Evolutionary conservation across 2,329 filamentous ascomycete species (phyloP).

Genomic region (Aspergillus novofumigatus): DNA sequence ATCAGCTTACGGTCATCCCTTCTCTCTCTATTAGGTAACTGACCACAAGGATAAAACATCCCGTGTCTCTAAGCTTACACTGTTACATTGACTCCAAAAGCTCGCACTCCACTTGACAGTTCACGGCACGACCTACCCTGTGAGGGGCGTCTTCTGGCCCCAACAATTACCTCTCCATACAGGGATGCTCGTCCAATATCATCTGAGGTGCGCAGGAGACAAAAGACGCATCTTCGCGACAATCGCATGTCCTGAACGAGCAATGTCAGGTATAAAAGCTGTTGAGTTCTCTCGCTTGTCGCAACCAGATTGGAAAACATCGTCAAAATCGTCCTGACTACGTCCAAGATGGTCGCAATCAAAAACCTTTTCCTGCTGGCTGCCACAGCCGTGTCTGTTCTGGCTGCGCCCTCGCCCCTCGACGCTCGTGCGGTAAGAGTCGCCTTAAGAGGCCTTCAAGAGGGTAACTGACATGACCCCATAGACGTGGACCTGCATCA

Average conservation of each 20-base stretch:
- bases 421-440: neutral
- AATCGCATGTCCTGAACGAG: neutral
- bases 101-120: neutral
- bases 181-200: neutral
- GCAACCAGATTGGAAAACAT: neutral
- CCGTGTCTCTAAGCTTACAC: neutral
- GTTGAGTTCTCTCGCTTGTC: neutral
- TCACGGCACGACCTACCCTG: neutral
- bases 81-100: neutral
- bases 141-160: neutral
- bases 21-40: neutral
- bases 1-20: neutral
- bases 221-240: neutral
- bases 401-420: neutral
- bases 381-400: neutral
- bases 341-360: neutral
- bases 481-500: neutral
- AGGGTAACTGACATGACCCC: neutral
- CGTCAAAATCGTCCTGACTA: neutral
- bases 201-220: neutral
- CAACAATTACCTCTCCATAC: neutral
- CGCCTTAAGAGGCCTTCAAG: neutral
- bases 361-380: neutral
- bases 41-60: neutral
- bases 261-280: neutral